phyloP scores from a whole-genome alignment of 2,329 filamentous ascomycete genomes.

The Fusarium beomiforme region DNA sequence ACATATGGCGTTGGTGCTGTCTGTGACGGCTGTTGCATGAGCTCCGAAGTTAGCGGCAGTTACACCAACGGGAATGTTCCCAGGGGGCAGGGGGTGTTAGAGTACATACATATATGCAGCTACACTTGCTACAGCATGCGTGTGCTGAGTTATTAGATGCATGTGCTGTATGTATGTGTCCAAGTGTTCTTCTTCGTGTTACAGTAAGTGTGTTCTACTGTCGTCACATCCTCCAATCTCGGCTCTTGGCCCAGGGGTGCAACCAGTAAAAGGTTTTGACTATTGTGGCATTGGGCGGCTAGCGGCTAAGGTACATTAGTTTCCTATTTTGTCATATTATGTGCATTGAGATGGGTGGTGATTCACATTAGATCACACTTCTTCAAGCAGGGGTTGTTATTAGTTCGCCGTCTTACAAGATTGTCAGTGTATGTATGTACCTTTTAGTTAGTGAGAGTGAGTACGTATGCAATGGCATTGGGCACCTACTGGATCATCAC shows the following conservation, averaged over 20 bases:
- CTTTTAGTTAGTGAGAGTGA: no score
- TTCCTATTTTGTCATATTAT: constrained; percentile 24
- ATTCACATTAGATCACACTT: constrained; percentile 25
- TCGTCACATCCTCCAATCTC: constrained; percentile 38
- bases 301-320: constrained; percentile 27
- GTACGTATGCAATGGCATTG: constrained; percentile 12
- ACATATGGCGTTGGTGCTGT: constrained; percentile 25
- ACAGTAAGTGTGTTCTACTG: constrained; percentile 11
- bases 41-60: constrained; percentile 30
- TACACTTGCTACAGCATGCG: constrained; percentile 4
- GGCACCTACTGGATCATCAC: constrained; percentile 8
- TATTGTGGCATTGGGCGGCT: constrained; percentile 1
- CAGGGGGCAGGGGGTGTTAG: not conserved
- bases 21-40: constrained; percentile 34
- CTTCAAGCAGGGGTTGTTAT: constrained; percentile 17
- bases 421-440: no score
- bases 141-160: constrained; percentile 3
- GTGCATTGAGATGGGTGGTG: constrained; percentile 18
- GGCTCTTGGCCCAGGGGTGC: constrained; percentile 17
- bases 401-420: not conserved
- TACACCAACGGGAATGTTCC: constrained; percentile 9
- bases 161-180: constrained; percentile 4
- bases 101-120: not conserved
- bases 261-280: constrained; percentile 4
- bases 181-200: constrained; percentile 13